Evolutionary conservation across 2,329 filamentous ascomycete species (phyloP).

Genomic region (Hirsutella minnesotensis): DNA sequence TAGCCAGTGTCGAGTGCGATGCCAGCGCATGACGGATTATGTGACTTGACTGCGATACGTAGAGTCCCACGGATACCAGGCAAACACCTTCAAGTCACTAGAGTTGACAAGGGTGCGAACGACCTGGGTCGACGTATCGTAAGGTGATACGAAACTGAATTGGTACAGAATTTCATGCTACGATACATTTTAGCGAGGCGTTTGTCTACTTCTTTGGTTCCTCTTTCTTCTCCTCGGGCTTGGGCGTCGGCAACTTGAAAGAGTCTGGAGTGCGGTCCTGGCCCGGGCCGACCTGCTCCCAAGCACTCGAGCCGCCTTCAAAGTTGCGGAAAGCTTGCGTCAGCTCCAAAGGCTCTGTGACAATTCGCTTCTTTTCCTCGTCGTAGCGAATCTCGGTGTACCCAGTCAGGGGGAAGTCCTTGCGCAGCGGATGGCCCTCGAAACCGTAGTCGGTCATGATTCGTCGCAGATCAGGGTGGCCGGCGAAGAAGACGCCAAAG

Average conservation of each 20-base stretch:
- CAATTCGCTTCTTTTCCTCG: conserved; percentile 99
- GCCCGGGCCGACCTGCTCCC: conserved; percentile 57
- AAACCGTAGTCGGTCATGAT: conserved; percentile 99
- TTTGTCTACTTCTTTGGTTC: conserved; percentile 78
- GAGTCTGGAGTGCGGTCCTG: conserved; percentile 67
- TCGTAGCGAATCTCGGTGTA: conserved; percentile 98
- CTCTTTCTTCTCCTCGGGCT: conserved; percentile 85
- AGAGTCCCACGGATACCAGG: too few species aligned
- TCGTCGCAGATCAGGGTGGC: conserved; percentile 86
- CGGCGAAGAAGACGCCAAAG: conserved; percentile 93
- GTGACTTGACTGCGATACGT: too few species aligned
- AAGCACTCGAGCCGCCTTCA: conserved; percentile 68
- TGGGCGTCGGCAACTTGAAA: conserved; percentile 91
- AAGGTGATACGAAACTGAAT: neutral
- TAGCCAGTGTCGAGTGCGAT: too few species aligned
- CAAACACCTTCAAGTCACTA: too few species aligned
- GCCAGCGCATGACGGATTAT: too few species aligned
- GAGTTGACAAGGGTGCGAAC: too few species aligned
- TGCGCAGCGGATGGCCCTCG: conserved; percentile 91
- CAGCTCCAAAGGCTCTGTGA: conserved; percentile 92
- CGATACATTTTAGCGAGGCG: conserved; percentile 5
- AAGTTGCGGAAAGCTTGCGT: conserved; percentile 99
- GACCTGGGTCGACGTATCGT: too few species aligned
- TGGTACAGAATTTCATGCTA: neutral
- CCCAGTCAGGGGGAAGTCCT: conserved; percentile 95